A percentile compares a stretch with the other conserved stretches of the same genome.
Evolutionary conservation across 495 filamentous ascomycete genomes (phyloP).

Genomic region (Neurospora sp.): DNA sequence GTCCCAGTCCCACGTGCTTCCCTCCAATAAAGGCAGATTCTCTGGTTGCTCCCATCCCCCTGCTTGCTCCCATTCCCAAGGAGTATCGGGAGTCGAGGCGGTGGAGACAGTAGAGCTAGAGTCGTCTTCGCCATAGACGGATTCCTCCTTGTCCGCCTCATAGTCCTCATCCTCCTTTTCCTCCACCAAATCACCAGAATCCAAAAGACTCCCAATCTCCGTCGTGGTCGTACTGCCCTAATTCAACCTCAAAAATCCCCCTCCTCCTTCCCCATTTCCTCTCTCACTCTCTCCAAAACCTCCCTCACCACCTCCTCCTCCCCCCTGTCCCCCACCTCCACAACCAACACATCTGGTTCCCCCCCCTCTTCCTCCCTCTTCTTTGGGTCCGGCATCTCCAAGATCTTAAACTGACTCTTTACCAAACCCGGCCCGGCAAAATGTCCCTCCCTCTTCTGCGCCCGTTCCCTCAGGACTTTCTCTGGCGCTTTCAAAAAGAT

Average conservation of each 20-base stretch:
- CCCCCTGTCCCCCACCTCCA: constrained; percentile 2
- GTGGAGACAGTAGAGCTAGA: too few relatives aligned
- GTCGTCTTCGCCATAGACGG: too few relatives aligned
- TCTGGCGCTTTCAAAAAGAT: constrained; percentile 13
- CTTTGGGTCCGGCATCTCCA: constrained; percentile 7
- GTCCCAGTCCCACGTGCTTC: too few relatives aligned
- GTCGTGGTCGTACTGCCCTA: background rate
- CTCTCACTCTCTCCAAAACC: constrained; percentile 6
- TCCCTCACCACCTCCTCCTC: constrained; percentile 6
- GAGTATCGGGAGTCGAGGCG: too few relatives aligned
- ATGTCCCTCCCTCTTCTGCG: constrained; percentile 10
- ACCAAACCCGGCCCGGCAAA: constrained; percentile 12
- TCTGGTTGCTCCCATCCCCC: too few relatives aligned
- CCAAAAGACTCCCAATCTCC: too few relatives aligned
- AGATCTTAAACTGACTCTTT: constrained; percentile 7
- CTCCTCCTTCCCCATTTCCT: constrained; percentile 9
- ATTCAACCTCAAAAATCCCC: constrained; percentile 4
- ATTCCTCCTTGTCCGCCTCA: too few relatives aligned
- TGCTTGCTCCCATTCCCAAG: too few relatives aligned
- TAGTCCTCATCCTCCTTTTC: too few relatives aligned
- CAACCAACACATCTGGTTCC: constrained; percentile 12
- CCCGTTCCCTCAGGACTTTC: constrained; percentile 3
- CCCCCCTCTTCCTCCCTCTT: background rate
- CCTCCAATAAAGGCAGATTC: too few relatives aligned
- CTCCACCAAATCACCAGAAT: too few relatives aligned